Conservation (phyloP, 352 stramenopile genomes). For the Ochromonadaceae sp. region DNA sequence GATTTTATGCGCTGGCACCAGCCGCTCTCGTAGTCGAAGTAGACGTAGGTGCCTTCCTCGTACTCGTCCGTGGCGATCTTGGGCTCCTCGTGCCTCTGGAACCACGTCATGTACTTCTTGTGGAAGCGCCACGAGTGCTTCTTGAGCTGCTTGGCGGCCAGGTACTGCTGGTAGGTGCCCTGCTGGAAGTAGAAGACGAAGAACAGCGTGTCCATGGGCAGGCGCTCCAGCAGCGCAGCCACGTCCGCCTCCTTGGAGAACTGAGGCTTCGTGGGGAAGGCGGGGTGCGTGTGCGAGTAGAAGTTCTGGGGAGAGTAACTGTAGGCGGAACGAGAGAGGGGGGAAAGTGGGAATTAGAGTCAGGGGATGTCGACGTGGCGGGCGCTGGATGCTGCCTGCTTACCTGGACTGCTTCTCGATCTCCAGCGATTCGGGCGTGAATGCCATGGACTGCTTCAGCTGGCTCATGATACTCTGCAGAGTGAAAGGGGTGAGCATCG, state of each 20-base stretch:
- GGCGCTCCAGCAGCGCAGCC: slow-evolving; percentile 69
- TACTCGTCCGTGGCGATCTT: slow-evolving; percentile 91
- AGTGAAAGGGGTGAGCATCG: neutral
- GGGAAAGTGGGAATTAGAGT: too few species aligned
- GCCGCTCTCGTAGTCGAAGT: slow-evolving; percentile 97
- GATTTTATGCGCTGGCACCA: slow-evolving; percentile 97
- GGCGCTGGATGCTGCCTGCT: too few species aligned
- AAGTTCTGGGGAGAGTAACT: slow-evolving; percentile 83
- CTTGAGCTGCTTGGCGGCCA: slow-evolving; percentile 92
- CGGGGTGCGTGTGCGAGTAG: slow-evolving; percentile 63
- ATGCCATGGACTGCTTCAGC: neutral
- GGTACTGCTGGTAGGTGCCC: slow-evolving; percentile 95
- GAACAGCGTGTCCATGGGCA: slow-evolving; percentile 94
- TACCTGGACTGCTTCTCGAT: too few species aligned
- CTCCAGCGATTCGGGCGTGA: neutral
- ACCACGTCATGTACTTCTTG: slow-evolving; percentile 99
- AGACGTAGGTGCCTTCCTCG: slow-evolving; percentile 98
- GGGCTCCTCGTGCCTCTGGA: slow-evolving; percentile 90
- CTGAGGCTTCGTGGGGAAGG: slow-evolving; percentile 61
- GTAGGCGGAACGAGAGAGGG: slow-evolving; percentile 70
- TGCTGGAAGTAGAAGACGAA: slow-evolving; percentile 99
- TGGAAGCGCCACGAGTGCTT: slow-evolving; percentile 97
- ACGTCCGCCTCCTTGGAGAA: neutral
- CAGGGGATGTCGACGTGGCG: too few species aligned
- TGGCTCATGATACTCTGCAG: neutral